Evolutionary conservation across 2,329 filamentous ascomycete genomes (phyloP).

Genomic region (Penicillium crustosum): DNA sequence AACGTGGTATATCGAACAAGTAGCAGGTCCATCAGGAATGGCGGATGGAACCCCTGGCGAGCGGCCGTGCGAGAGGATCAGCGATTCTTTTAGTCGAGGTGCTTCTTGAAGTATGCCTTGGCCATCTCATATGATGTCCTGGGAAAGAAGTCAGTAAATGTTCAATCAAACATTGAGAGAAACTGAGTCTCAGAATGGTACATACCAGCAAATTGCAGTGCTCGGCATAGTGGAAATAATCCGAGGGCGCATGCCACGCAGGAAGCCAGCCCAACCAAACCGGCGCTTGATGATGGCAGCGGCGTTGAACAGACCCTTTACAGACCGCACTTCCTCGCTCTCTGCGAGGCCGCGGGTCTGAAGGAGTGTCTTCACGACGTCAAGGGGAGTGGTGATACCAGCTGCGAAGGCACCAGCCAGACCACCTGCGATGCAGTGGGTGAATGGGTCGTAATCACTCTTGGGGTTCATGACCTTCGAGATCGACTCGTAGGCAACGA

Average conservation of each 20-base stretch:
- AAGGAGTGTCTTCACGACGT: conserved; percentile 96
- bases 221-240: conserved; percentile 97
- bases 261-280: conserved; percentile 84
- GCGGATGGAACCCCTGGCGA: conserved; percentile 9
- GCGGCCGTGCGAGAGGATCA: neutral
- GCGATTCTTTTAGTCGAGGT: conserved; percentile 25
- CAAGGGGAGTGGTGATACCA: conserved; percentile 90
- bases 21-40: conserved; percentile 3
- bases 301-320: conserved; percentile 77
- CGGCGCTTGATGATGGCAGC: conserved; percentile 78
- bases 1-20: conserved; percentile 16
- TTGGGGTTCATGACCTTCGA: conserved; percentile 89
- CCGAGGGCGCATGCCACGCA: conserved; percentile 86
- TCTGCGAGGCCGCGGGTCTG: conserved; percentile 85
- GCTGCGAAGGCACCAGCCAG: conserved; percentile 91
- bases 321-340: conserved; percentile 78
- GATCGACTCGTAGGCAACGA: conserved; percentile 95
- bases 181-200: conserved; percentile 14
- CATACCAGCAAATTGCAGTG: conserved; percentile 97
- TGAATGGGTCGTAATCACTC: conserved; percentile 79
- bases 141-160: conserved; percentile 11
- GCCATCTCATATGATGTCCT: conserved; percentile 68
- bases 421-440: conserved; percentile 89
- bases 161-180: neutral
- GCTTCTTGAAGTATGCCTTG: conserved; percentile 64